Percentiles rank a stretch among this genome's conserved stretches.
These are phyloP conservation scores for Amaranthus hypochondriacus DNA, from an alignment of 148 eudicot genomes.

Conservation along the genomic window DNA sequence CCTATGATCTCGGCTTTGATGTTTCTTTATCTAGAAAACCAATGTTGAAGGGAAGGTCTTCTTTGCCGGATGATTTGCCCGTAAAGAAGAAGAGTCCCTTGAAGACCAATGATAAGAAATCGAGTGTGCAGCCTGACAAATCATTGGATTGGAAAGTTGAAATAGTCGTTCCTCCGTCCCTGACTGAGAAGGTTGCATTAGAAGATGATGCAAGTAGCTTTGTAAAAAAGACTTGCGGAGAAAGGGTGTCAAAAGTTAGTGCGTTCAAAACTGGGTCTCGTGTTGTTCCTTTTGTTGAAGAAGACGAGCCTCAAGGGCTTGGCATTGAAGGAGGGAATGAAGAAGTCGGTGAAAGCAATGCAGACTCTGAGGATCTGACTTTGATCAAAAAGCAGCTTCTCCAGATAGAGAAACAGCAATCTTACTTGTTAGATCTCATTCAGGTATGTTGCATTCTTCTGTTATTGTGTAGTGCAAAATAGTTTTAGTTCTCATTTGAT, in stretches of 20 bases:
- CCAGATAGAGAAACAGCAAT: slow-evolving; percentile 73
- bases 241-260: slow-evolving; percentile 27
- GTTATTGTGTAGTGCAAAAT: not conserved
- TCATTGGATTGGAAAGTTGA: slow-evolving; percentile 32
- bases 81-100: slow-evolving; percentile 10
- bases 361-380: slow-evolving; percentile 51
- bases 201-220: slow-evolving; percentile 23
- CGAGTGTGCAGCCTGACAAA: slow-evolving; percentile 13
- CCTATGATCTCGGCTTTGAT: slow-evolving; percentile 26
- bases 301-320: slow-evolving; percentile 17
- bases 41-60: slow-evolving; percentile 26
- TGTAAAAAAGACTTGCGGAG: slow-evolving; percentile 31
- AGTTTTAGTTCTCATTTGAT: not conserved
- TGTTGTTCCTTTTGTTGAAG: slow-evolving; percentile 49
- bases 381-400: slow-evolving; percentile 54
- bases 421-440: slow-evolving; percentile 50
- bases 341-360: slow-evolving; percentile 36
- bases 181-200: slow-evolving; percentile 16
- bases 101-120: slow-evolving; percentile 26
- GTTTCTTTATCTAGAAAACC: slow-evolving; percentile 38
- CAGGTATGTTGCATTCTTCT: slow-evolving; percentile 39
- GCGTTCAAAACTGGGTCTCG: slow-evolving; percentile 39
- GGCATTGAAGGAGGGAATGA: slow-evolving; percentile 23
- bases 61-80: slow-evolving; percentile 15
- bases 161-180: slow-evolving; percentile 29